A percentile compares a stretch with the other conserved stretches of the same genome.
Evolutionary conservation across 2,329 filamentous ascomycete species (phyloP).

Genomic region (Pseudogymnoascus sp.): DNA sequence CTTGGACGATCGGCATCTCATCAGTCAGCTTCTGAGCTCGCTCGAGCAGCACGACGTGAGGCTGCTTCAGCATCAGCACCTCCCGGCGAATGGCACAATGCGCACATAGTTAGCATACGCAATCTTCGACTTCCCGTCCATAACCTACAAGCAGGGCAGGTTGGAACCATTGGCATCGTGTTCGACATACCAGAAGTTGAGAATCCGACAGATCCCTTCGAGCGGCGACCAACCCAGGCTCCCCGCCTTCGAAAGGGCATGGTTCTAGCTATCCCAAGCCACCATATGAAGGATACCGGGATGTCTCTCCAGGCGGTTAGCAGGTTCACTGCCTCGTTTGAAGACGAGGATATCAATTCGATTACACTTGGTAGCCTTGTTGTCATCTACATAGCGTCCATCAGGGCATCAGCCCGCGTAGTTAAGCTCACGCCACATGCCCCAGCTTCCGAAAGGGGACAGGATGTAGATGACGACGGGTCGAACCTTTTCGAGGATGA

Average conservation of each 20-base stretch:
- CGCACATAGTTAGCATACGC: conserved; percentile 75
- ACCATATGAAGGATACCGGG: conserved; percentile 47
- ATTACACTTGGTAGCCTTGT: conserved; percentile 61
- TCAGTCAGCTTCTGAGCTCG: conserved; percentile 44
- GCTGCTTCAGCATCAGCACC: conserved; percentile 39
- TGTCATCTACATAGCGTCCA: conserved; percentile 80
- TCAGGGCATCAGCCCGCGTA: conserved; percentile 72
- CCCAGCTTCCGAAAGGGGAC: conserved; percentile 19
- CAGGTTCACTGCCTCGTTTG: conserved; percentile 64
- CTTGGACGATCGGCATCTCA: conserved; percentile 36
- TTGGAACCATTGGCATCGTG: conserved; percentile 77
- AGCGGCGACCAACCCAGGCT: conserved; percentile 24
- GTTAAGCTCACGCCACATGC: conserved; percentile 37
- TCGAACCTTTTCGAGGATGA: conserved; percentile 38
- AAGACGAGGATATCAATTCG: conserved; percentile 50
- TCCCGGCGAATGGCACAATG: conserved; percentile 67
- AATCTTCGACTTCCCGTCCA: conserved; percentile 79
- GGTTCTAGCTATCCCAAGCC: conserved; percentile 60
- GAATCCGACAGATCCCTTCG: conserved; percentile 24
- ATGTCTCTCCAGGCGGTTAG: conserved; percentile 55
- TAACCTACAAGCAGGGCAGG: conserved; percentile 68
- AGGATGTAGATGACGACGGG: conserved; percentile 19
- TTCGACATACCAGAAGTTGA: conserved; percentile 38
- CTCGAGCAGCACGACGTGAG: conserved; percentile 39
- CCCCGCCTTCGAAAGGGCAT: conserved; percentile 66